Percentiles rank a stretch among this genome's conserved stretches.
These are phyloP conservation scores for Plasmodium fragile DNA, from an alignment of 169 alveolate species.

Conservation along the genomic window DNA sequence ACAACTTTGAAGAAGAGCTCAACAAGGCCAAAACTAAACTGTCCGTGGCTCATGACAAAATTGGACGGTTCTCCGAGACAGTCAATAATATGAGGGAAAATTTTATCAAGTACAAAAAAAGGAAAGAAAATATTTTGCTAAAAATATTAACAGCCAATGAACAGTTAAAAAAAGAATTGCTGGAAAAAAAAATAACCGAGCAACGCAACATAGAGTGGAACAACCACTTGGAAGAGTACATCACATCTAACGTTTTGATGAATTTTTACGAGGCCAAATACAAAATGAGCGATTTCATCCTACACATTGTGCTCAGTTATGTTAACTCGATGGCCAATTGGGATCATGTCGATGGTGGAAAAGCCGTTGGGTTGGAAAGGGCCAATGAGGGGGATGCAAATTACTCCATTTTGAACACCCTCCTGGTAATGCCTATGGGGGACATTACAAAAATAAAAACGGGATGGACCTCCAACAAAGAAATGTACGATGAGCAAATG, in stretches of 20 bases:
- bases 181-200: constrained; percentile 37
- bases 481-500: not conserved
- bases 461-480: not conserved
- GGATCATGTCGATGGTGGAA: not conserved
- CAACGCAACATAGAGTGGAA: constrained; percentile 21
- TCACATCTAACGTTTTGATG: constrained; percentile 10
- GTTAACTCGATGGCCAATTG: not conserved
- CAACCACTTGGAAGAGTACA: not conserved
- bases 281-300: constrained; percentile 7
- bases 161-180: constrained; percentile 22
- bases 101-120: constrained; percentile 36
- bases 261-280: constrained; percentile 49
- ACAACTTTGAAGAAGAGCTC: constrained; percentile 8
- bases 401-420: not conserved
- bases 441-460: not conserved
- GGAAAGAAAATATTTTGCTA: constrained; percentile 19
- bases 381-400: not conserved
- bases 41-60: constrained; percentile 25
- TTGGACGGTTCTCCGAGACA: constrained; percentile 21
- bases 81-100: constrained; percentile 9
- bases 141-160: constrained; percentile 30
- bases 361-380: not conserved
- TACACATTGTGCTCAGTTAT: not conserved
- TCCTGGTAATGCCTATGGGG: not conserved
- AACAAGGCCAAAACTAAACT: constrained; percentile 18